Percentiles rank a stretch among this genome's conserved stretches.
phyloP scores from a whole-genome alignment of 2,329 filamentous ascomycete species.

The Uncinocarpus reesii region DNA sequence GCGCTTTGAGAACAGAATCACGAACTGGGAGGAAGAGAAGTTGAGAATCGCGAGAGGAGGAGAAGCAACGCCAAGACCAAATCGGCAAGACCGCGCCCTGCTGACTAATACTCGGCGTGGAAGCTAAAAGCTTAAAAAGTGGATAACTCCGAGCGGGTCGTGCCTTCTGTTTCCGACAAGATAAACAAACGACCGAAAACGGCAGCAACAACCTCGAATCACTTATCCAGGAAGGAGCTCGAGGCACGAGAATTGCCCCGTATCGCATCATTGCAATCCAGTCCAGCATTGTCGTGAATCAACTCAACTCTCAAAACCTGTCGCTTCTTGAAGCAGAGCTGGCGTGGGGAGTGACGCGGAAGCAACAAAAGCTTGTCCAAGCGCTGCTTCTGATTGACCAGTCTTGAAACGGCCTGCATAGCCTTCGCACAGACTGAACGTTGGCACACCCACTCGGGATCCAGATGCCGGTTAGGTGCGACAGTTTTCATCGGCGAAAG shows the following conservation, averaged over 20 bases:
- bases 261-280: too few relatives aligned
- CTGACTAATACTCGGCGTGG: slow-evolving; percentile 1
- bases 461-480: slow-evolving; percentile 1
- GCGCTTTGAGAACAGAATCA: too few relatives aligned
- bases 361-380: background rate
- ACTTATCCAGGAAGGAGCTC: background rate
- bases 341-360: background rate
- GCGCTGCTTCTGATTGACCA: background rate
- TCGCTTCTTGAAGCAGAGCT: too few relatives aligned
- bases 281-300: too few relatives aligned
- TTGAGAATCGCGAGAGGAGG: background rate
- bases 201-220: background rate
- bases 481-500: too few relatives aligned
- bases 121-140: background rate
- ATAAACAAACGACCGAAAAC: background rate
- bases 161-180: slow-evolving; percentile 1
- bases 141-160: slow-evolving; percentile 1
- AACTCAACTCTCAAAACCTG: background rate
- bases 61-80: background rate
- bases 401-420: background rate
- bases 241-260: too few relatives aligned
- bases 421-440: background rate
- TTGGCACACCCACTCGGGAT: background rate
- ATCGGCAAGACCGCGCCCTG: background rate
- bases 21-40: background rate